Evolutionary conservation across 495 filamentous ascomycete species (phyloP).

Genomic region (Antarctomyces pellizariae): DNA sequence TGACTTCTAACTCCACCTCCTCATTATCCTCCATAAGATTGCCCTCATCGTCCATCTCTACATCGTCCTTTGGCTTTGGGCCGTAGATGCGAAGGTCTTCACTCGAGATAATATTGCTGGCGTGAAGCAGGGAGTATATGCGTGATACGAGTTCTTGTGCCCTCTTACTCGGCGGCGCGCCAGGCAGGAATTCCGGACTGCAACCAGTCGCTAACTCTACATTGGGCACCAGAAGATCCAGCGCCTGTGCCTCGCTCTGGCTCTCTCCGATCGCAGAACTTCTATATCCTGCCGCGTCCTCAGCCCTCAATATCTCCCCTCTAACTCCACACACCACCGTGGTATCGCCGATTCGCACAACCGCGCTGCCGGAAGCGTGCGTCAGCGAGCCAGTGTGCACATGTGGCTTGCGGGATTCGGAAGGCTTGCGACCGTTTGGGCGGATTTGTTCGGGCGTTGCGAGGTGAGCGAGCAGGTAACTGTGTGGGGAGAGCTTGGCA

Average conservation of each 20-base stretch:
- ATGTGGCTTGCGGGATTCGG: conserved; percentile 40
- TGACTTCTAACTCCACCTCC: conserved; percentile 27
- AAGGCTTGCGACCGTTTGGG: conserved; percentile 52
- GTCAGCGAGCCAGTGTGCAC: conserved; percentile 61
- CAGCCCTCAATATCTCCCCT: conserved; percentile 56
- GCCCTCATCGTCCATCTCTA: conserved; percentile 15
- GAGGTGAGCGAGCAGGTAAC: conserved; percentile 77
- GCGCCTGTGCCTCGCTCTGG: conserved; percentile 28
- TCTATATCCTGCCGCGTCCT: conserved; percentile 41
- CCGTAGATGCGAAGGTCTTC: conserved; percentile 49
- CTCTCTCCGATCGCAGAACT: conserved; percentile 20
- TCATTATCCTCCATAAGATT: conserved; percentile 22
- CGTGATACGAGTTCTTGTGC: conserved; percentile 69
- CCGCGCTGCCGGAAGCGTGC: conserved; percentile 70
- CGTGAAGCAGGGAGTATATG: conserved; percentile 50
- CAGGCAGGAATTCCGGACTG: conserved; percentile 62
- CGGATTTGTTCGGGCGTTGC: conserved; percentile 32
- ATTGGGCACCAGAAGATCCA: conserved; percentile 75
- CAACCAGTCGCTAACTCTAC: conserved; percentile 78
- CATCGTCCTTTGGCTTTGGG: conserved; percentile 21
- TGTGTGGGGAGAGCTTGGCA: conserved; percentile 68
- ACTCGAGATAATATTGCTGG: conserved; percentile 32
- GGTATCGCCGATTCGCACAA: conserved; percentile 73
- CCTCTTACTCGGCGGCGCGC: conserved; percentile 50
- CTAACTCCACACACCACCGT: conserved; percentile 79